Evolutionary conservation across 352 stramenopile genomes (phyloP), one percentile per base, ranked within the genome.

Genomic region (Globisporangium spinosum): DNA sequence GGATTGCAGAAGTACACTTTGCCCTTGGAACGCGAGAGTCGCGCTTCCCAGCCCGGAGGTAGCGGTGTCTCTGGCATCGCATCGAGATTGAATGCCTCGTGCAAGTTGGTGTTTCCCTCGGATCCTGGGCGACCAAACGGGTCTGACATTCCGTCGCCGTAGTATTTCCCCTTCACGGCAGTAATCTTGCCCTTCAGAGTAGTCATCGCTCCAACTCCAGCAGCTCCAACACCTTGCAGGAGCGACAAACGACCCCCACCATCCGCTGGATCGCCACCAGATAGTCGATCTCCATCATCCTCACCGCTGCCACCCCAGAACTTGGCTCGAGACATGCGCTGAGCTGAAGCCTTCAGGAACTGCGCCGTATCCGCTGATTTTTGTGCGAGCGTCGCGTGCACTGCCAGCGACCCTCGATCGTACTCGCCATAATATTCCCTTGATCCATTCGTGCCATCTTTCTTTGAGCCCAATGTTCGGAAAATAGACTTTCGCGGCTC

Each of bases 1-100:
- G 87, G 83, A 64, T 96, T 94, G 73, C 82, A 93, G 62, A 91
- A 96, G 77, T 96, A 96, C 40, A 84, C 77, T 60, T 93, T 93
- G 22, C 82, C 80, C 75, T 96, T 96, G 13, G 89, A 94, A 49
- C 89, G 76, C 4, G 89, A 96, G 59, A 91, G 58, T 2, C 88
- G 83, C 20, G 82, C 83, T 66, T 94, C 83, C 89, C 89, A 96
- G 5, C 87, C 89, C 10, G 79, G 76, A 57, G 89, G 87, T 38
- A 96, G 71, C 8, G 81, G 78, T 0, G 70, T 65, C 12, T 86
- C 74, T 8, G 77, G 72, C 71, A 94, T 77, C 6, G 79, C 74
- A 38, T 93, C 85, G 22, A 93, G 64, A 63, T 91, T 92, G 55
- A 90, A 82, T 2, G 82, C 88, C 34, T 91, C 81, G 40, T 74